Base-by-base conservation (phyloP, 2,329 filamentous ascomycete genomes). In the Aspergillus niger region DNA sequence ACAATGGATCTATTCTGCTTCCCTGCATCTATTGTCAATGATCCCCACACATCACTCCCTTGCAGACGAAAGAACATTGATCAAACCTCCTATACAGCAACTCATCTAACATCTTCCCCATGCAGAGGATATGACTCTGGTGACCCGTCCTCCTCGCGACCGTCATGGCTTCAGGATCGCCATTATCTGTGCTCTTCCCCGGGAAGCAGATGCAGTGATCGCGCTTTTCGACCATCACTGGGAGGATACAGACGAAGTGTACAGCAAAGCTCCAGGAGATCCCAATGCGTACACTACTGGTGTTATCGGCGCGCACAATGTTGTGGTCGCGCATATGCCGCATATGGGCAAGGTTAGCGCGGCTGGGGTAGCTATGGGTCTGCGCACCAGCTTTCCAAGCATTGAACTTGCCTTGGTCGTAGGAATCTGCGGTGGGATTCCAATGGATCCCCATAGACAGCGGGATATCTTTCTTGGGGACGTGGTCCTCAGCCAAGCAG, bases 401-500 rank as follows among this genome's bases (percentile, higher is more conserved):
- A n/a, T 61, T 13, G 44, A 38, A 13, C 44, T 61, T 10, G 47
- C 50, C 4, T 4, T 61, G 2, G 44, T 58, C 1, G 59, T 61
- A 7, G 59, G 59, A 7, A 41, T 58, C 10, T 61, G 59, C 32
- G 55, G 59, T 5, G 59, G 59, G 4, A 47, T 58, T 7, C 59
- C 59, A 0, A 36, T 3, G 7, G 41, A 20, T 3, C 5, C 55
- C 1, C 2, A 24, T 10, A 13, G 20, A 5, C 8, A n/a, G 8
- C 10, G 13, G 1, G 49, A 54, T 2, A 61, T 61, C 2, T 44
- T 49, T 24, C 20, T 61, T 1, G 59, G 59, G 2, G 59, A 61
- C n/a, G 43, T 61, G 1, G 22, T 74, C 17, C 67, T 76, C 57
- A 70, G 72, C 57, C 65, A 63, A 5, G 54, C 41, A 1, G 26